A percentile compares a stretch with the other conserved stretches of the same genome.
Conservation (phyloP, 495 filamentous ascomycete genomes). For the Lentithecium fluviatile region DNA sequence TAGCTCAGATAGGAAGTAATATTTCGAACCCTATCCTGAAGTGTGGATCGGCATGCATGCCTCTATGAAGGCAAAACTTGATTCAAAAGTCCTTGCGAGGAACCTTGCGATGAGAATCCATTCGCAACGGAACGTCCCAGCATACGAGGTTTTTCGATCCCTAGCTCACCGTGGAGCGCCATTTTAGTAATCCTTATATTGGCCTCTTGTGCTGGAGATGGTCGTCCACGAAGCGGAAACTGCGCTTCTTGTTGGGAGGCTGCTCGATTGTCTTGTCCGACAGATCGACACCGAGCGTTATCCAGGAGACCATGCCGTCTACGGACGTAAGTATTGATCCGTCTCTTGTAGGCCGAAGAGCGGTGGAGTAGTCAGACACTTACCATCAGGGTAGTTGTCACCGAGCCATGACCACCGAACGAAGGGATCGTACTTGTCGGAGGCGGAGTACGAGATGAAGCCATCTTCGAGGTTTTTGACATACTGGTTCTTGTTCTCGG, state of each 20-base stretch:
- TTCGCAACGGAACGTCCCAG: too few species aligned
- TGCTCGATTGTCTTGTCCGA: not conserved
- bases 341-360: not conserved
- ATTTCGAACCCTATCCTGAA: too few species aligned
- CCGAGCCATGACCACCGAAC: slow-evolving; percentile 2
- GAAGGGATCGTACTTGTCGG: slow-evolving; percentile 14
- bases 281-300: not conserved
- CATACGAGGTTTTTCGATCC: too few species aligned
- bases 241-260: not conserved
- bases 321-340: not conserved
- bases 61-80: too few species aligned
- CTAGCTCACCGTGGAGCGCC: too few species aligned
- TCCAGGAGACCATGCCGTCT: not conserved
- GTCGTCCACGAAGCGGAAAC: not conserved
- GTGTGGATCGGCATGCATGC: too few species aligned
- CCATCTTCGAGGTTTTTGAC: not conserved
- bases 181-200: too few species aligned
- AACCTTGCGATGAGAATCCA: too few species aligned
- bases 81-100: too few species aligned
- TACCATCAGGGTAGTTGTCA: not conserved
- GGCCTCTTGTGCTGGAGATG: not conserved
- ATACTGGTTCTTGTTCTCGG: not conserved
- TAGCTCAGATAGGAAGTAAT: too few species aligned
- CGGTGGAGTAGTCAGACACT: not conserved
- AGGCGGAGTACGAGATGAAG: slow-evolving; percentile 1